phyloP scores from a whole-genome alignment of 2,329 filamentous ascomycete species.

The Fusarium sp. region DNA sequence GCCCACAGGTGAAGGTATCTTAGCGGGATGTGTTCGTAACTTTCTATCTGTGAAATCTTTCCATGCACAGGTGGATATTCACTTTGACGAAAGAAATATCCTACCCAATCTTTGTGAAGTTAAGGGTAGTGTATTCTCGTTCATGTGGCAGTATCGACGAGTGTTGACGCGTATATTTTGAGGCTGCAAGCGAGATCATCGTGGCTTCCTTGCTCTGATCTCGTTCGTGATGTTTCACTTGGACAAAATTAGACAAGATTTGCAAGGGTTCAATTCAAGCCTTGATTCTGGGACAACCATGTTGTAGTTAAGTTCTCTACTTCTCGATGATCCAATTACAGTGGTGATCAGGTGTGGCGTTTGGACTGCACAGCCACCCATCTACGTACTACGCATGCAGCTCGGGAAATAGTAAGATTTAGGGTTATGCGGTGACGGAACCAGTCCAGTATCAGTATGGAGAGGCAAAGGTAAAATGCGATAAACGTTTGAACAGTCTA shows the following conservation, averaged over 20 bases:
- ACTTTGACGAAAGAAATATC: background rate
- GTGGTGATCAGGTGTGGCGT: slow-evolving; percentile 20
- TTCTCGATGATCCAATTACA: slow-evolving; percentile 8
- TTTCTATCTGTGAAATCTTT: background rate
- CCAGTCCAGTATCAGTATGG: background rate
- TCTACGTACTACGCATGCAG: background rate
- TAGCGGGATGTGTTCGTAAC: background rate
- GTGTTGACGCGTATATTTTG: slow-evolving; percentile 25
- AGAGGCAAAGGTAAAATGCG: background rate
- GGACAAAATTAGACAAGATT: slow-evolving; percentile 23
- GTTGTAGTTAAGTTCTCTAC: background rate
- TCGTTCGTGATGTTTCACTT: slow-evolving; percentile 20
- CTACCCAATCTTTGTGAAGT: background rate
- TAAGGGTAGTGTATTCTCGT: background rate
- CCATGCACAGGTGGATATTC: background rate
- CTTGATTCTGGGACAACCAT: slow-evolving; percentile 18
- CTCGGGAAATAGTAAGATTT: background rate
- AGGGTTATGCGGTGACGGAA: background rate
- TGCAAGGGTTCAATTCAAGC: background rate
- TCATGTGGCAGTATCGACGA: slow-evolving; percentile 5
- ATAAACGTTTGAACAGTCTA: background rate
- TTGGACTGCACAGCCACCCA: slow-evolving; percentile 38
- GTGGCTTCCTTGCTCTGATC: background rate
- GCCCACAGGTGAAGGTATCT: background rate
- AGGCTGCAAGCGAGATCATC: background rate